A percentile compares a stretch with the other conserved stretches of the same genome.
Evolutionary conservation across 345 rosid genomes (phyloP).

Genomic region (Eutrema japonicum): DNA sequence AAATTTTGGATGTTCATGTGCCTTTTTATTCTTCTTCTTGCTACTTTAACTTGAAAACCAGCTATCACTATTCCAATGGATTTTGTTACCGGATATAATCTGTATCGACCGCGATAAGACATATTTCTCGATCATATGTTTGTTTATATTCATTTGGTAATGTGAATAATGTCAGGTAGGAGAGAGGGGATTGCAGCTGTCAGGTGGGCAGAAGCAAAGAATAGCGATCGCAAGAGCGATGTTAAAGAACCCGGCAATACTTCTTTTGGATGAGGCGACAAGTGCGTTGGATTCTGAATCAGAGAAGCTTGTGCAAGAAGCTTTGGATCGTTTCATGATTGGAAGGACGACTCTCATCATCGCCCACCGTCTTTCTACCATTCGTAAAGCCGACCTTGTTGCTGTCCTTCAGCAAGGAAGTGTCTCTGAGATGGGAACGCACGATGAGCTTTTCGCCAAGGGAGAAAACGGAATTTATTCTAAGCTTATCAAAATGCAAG

Average conservation of each 20-base stretch:
- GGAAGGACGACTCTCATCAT: constrained; percentile 97
- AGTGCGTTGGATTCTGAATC: constrained; percentile 98
- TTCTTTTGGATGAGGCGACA: constrained; percentile 92
- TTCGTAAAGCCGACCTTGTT: constrained; percentile 96
- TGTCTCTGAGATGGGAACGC: constrained; percentile 89
- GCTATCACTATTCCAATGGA: constrained; percentile 15
- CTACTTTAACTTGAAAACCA: constrained; percentile 11
- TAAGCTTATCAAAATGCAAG: constrained; percentile 95
- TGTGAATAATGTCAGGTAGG: constrained; percentile 77
- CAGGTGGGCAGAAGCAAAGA: constrained; percentile 99
- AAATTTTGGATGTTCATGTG: constrained; percentile 32
- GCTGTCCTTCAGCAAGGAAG: constrained; percentile 96
- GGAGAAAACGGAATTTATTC: constrained; percentile 93
- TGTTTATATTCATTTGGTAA: constrained; percentile 14
- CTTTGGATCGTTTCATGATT: constrained; percentile 96
- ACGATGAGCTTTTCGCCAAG: constrained; percentile 83
- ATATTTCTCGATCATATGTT: background rate
- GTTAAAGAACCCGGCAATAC: constrained; percentile 94
- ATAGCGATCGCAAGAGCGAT: constrained; percentile 97
- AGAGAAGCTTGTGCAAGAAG: constrained; percentile 96
- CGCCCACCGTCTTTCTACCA: constrained; percentile 96
- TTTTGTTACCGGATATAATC: background rate
- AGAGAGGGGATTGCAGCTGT: constrained; percentile 93
- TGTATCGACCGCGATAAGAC: background rate
- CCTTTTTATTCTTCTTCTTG: background rate